A percentile compares a stretch with the other conserved stretches of the same genome.
These are phyloP conservation scores for Phytophthora citricola DNA, from an alignment of 352 stramenopile genomes.

Conservation along the genomic window DNA sequence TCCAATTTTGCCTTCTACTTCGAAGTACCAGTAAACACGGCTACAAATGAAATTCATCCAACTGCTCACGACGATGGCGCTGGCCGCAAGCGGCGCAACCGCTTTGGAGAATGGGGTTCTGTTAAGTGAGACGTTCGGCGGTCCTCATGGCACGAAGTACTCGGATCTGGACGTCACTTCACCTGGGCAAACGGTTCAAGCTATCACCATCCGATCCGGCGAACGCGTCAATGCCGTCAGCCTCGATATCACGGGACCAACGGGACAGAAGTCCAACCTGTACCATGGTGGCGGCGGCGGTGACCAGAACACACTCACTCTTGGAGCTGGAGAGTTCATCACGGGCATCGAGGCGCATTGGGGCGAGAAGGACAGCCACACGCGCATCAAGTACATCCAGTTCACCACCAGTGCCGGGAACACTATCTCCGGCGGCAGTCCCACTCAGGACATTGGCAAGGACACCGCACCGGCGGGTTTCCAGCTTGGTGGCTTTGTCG, in stretches of 20 bases:
- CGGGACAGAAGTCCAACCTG: background rate
- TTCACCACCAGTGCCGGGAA: conserved; percentile 9
- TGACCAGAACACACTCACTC: background rate
- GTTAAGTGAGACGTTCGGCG: background rate
- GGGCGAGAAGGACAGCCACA: conserved; percentile 9
- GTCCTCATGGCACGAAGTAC: background rate
- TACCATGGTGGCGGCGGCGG: conserved; percentile 14
- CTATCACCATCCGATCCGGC: background rate
- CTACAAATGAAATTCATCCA: conserved; percentile 4
- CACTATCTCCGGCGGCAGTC: background rate
- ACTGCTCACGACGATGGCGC: background rate
- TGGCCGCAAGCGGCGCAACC: background rate
- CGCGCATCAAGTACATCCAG: conserved; percentile 21
- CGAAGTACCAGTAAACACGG: background rate
- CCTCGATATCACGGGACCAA: background rate
- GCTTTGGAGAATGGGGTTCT: background rate
- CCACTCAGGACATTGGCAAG: conserved; percentile 6
- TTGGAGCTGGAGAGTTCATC: conserved; percentile 13
- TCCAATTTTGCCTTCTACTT: background rate
- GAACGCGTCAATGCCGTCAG: background rate
- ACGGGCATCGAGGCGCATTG: conserved; percentile 13
- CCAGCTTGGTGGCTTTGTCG: conserved; percentile 12
- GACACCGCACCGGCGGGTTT: conserved; percentile 1
- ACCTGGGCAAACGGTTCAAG: background rate
- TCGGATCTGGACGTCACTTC: background rate